These are phyloP conservation scores for Penicillium desertorum DNA, from an alignment of 495 filamentous ascomycete genomes.

Conservation along the genomic window DNA sequence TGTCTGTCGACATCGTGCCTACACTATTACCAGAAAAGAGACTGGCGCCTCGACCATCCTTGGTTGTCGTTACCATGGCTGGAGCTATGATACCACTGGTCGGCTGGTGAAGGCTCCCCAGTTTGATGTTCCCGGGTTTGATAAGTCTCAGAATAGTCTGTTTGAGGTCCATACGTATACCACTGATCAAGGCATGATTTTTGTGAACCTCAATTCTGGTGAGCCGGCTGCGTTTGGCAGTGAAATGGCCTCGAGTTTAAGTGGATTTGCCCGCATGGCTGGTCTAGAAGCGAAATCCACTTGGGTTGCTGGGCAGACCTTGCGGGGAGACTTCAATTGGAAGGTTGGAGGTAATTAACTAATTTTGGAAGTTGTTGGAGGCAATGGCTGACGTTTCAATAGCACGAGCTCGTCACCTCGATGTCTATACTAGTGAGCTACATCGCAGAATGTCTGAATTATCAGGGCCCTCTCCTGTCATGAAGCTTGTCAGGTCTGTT, in stretches of 20 bases:
- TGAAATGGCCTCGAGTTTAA: slow-evolving; percentile 1
- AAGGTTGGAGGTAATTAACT: slow-evolving; percentile 33
- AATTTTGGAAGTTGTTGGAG: background rate
- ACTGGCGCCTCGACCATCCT: slow-evolving; percentile 51
- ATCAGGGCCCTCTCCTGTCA: slow-evolving; percentile 5
- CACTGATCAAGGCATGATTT: slow-evolving; percentile 37
- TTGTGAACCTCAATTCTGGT: slow-evolving; percentile 44
- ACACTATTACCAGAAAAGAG: slow-evolving; percentile 53
- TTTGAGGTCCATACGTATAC: slow-evolving; percentile 44
- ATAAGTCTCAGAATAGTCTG: slow-evolving; percentile 52
- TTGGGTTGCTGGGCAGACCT: slow-evolving; percentile 39
- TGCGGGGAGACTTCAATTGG: slow-evolving; percentile 49
- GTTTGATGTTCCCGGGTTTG: slow-evolving; percentile 56
- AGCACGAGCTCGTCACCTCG: slow-evolving; percentile 13
- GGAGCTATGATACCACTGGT: slow-evolving; percentile 58
- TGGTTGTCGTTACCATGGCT: slow-evolving; percentile 62
- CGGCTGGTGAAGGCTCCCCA: slow-evolving; percentile 59
- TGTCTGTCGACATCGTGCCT: slow-evolving; percentile 59
- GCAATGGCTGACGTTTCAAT: background rate
- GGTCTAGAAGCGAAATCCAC: slow-evolving; percentile 14
- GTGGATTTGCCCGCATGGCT: slow-evolving; percentile 16
- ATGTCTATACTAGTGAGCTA: slow-evolving; percentile 4
- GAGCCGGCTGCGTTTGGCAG: slow-evolving; percentile 17
- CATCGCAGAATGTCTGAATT: slow-evolving; percentile 8
- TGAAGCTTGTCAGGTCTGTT: slow-evolving; percentile 9